phyloP scores from a whole-genome alignment of 805 yeast species.

The Myxozyma neglecta region DNA sequence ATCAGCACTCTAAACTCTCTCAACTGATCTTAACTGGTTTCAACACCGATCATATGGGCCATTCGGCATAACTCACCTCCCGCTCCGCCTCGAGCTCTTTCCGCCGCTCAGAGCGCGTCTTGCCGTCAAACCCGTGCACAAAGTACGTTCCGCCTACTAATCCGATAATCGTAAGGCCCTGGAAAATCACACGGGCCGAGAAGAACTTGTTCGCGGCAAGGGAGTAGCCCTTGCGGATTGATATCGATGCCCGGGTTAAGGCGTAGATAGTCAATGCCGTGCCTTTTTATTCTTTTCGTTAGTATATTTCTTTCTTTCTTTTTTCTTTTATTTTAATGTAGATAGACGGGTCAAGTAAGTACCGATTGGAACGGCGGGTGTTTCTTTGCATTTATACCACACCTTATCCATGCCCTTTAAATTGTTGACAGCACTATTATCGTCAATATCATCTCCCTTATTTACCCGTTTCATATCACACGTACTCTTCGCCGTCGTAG shows the following conservation, averaged over 20 bases:
- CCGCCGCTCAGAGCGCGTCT: slow-evolving; percentile 44
- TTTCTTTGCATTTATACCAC: slow-evolving; percentile 61
- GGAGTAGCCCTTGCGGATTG: slow-evolving; percentile 66
- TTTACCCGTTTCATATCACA: too few species aligned
- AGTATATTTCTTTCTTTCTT: not conserved
- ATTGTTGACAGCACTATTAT: slow-evolving; percentile 21
- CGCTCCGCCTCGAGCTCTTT: slow-evolving; percentile 20
- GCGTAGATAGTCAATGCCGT: slow-evolving; percentile 18
- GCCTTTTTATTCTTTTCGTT: not conserved
- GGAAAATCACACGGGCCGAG: slow-evolving; percentile 80
- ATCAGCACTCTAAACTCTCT: not conserved
- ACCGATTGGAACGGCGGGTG: slow-evolving; percentile 81
- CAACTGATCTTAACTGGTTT: not conserved
- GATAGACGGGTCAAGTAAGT: not conserved
- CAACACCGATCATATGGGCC: not conserved
- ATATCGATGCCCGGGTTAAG: slow-evolving; percentile 72
- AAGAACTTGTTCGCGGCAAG: slow-evolving; percentile 73
- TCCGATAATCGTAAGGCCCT: slow-evolving; percentile 72
- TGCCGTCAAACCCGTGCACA: slow-evolving; percentile 46
- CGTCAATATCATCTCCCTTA: not conserved
- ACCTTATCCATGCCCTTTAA: slow-evolving; percentile 50
- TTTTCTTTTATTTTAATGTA: not conserved
- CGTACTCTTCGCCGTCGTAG: slow-evolving; percentile 29
- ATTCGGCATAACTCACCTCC: slow-evolving; percentile 1
- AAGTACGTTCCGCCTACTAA: slow-evolving; percentile 68